These are phyloP conservation scores for Schwanniomyces sp. DNA, from an alignment of 805 yeast species.

Conservation along the genomic window DNA sequence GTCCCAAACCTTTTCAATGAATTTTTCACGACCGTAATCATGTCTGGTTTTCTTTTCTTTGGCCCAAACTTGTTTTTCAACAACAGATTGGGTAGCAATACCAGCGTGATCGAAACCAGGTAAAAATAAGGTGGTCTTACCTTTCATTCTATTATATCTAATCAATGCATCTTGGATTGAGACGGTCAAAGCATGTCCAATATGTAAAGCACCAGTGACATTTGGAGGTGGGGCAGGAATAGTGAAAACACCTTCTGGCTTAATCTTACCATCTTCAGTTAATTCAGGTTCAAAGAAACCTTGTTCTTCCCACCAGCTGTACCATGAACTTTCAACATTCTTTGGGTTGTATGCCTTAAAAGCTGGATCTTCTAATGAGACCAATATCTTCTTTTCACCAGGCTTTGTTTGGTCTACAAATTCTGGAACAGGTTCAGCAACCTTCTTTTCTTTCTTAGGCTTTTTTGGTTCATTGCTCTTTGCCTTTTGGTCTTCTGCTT, in stretches of 20 bases:
- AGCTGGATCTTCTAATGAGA: slow-evolving; percentile 87
- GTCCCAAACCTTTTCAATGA: slow-evolving; percentile 89
- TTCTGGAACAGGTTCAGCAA: slow-evolving; percentile 74
- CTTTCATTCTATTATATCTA: slow-evolving; percentile 95
- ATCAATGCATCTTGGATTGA: slow-evolving; percentile 92
- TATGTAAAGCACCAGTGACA: slow-evolving; percentile 97
- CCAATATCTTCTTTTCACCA: slow-evolving; percentile 89
- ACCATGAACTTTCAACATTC: slow-evolving; percentile 96
- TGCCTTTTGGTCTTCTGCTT: slow-evolving; percentile 45
- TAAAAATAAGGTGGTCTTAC: slow-evolving; percentile 85
- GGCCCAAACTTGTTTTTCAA: slow-evolving; percentile 93
- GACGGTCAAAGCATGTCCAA: slow-evolving; percentile 96
- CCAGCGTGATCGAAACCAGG: slow-evolving; percentile 99
- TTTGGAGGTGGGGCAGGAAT: slow-evolving; percentile 99
- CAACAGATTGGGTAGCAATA: slow-evolving; percentile 97
- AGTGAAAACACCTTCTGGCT: slow-evolving; percentile 81
- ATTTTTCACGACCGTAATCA: slow-evolving; percentile 91
- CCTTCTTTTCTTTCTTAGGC: slow-evolving; percentile 68
- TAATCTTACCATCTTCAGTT: slow-evolving; percentile 66
- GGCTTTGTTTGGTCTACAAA: slow-evolving; percentile 79
- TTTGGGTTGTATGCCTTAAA: slow-evolving; percentile 92
- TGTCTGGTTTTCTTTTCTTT: slow-evolving; percentile 87
- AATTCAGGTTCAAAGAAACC: slow-evolving; percentile 89
- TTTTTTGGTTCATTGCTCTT: slow-evolving; percentile 51
- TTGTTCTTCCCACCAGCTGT: slow-evolving; percentile 91